Evolutionary conservation across 2,329 filamentous ascomycete species (phyloP).

Genomic region (Fusarium clavum): DNA sequence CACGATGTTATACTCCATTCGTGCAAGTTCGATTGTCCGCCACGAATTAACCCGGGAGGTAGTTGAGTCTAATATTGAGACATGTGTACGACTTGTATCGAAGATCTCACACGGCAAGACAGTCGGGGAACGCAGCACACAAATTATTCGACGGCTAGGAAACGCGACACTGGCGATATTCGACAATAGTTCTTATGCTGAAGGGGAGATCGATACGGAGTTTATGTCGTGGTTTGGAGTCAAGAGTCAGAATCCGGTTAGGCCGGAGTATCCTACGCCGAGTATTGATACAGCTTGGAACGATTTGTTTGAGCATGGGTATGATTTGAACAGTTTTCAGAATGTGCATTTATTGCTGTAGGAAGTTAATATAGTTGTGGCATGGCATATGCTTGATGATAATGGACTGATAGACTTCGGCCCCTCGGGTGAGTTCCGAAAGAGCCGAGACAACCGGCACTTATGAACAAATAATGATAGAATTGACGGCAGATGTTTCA

Average conservation of each 20-base stretch:
- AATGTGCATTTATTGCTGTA: slow-evolving; percentile 34
- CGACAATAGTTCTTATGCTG: slow-evolving; percentile 27
- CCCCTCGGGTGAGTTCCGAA: background rate
- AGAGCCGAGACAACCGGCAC: background rate
- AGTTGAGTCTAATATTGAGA: slow-evolving; percentile 40
- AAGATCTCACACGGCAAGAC: slow-evolving; percentile 41
- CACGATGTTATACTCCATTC: slow-evolving; percentile 38
- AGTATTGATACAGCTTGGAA: slow-evolving; percentile 43
- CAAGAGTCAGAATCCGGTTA: slow-evolving; percentile 35
- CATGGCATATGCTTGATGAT: background rate
- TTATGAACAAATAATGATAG: background rate
- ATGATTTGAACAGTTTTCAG: slow-evolving; percentile 36
- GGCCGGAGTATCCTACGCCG: slow-evolving; percentile 38
- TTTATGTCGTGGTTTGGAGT: slow-evolving; percentile 45
- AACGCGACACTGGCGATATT: slow-evolving; percentile 41
- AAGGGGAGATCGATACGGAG: slow-evolving; percentile 39
- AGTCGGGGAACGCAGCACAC: slow-evolving; percentile 35
- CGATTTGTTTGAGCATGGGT: slow-evolving; percentile 42
- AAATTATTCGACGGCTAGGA: slow-evolving; percentile 34
- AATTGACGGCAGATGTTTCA: background rate
- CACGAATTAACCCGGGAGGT: slow-evolving; percentile 38
- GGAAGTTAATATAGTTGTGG: background rate
- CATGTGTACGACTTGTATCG: slow-evolving; percentile 29
- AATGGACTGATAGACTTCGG: too few species aligned
- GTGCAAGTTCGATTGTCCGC: slow-evolving; percentile 30